Evolutionary conservation across 768 basidiomycete genomes (phyloP), one percentile per base, ranked within the genome.

Genomic region (Gloeophyllum trabeum): DNA sequence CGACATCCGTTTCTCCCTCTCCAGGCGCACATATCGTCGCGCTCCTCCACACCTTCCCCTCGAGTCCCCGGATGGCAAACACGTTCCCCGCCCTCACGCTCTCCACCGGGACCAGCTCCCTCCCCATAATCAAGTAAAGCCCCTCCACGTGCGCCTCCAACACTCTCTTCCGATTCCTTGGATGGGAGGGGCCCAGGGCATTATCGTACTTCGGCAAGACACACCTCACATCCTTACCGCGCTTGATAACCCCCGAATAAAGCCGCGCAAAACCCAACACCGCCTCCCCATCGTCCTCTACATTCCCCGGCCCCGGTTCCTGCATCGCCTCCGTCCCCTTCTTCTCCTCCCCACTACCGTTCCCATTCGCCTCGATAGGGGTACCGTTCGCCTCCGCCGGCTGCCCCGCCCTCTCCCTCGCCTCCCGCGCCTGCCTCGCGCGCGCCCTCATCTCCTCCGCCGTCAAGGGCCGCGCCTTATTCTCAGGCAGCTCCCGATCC

Each of bases 91-190:
- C 92, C 23, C 73, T 73, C 1, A 98, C 92, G 46, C 67, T 69
- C 18, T 85, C 69, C 2, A 94, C 88, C 0, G 81, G 69, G 0
- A 88, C 79, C n/a, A 99, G 69, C 54, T 97, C 93, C 34, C 89
- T 66, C 2, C 96, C 96, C 96, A 99, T 98, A 90, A 99, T 97
- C 39, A 85, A 75, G 60, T 97, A 99, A 40, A 99, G 60, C 4
- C 77, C 80, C 44, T 79, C 73, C 12, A 93, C 75, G n/a, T 65
- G 67, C 19, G 80, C 70, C 6, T 65, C 61, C 19, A 71, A 55
- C 34, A 92, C 50, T 53, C 84, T 73, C 46, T 74, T 76, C 12
- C 58, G 61, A 61, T 98, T 98, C 24, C 60, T 55, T 5, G 80
- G 74, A 52, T 92, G 79, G 7, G 63, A 63, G 0, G 86, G 79